phyloP scores from a whole-genome alignment of 306 rosid species.

The Gleditsia sinensis region DNA sequence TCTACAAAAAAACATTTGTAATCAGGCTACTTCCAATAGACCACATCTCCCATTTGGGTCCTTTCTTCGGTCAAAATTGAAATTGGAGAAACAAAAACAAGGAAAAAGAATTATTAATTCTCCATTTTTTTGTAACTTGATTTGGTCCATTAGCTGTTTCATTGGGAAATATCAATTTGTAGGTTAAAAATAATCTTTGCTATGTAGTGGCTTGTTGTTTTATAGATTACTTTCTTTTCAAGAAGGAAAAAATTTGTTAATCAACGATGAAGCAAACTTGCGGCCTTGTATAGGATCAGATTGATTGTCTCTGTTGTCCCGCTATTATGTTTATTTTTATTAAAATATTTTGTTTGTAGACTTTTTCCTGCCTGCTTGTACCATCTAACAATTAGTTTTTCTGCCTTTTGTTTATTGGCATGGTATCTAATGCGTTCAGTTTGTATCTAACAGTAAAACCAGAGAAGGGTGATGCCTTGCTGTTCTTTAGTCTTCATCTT shows the following conservation, averaged over 20 bases:
- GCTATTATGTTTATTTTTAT: neutral
- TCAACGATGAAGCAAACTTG: neutral
- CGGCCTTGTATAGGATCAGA: neutral
- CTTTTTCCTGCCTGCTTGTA: neutral
- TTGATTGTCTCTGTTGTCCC: neutral
- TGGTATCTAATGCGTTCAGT: neutral
- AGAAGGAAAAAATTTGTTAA: neutral
- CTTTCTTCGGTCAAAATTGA: neutral
- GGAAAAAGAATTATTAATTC: neutral
- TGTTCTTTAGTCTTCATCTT: slow-evolving; percentile 92
- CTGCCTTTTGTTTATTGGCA: neutral
- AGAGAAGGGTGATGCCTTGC: slow-evolving; percentile 81
- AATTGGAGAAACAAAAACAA: neutral
- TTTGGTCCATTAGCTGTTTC: neutral
- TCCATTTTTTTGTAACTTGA: neutral
- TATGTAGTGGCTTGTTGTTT: neutral
- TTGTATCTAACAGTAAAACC: slow-evolving; percentile 67
- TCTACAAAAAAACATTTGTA: neutral
- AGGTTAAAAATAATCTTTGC: too few species aligned
- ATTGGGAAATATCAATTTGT: neutral
- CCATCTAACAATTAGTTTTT: neutral
- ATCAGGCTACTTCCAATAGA: neutral
- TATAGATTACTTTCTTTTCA: neutral
- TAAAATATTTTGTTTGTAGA: neutral
- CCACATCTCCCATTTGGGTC: neutral